Evolutionary conservation across 805 yeast genomes (phyloP), one percentile per base, ranked within the genome.

Genomic region (Danielia oregonensis): DNA sequence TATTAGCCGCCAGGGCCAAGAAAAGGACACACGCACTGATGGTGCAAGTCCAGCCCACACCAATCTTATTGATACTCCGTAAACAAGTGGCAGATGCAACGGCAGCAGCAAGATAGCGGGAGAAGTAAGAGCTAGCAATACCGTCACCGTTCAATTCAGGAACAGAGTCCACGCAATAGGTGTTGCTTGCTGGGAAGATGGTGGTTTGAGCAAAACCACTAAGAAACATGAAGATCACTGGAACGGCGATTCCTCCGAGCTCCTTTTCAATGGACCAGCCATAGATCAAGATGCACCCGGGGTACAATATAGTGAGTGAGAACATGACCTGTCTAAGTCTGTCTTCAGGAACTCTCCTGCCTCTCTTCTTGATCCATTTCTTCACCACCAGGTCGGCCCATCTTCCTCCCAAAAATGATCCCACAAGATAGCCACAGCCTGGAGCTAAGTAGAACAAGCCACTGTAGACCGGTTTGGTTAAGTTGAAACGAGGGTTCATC

Each of bases 81-180:
- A 77, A 55, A 36, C 74, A 69, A 2, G 76, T 62, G 4, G 74
- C 78, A 5, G 77, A 64, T 1, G 74, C 72, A 7, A 76, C 53
- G 2, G 76, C 78, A 10, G 74, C 76, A 5, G 75, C 72, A 1
- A 72, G 37, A 43, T 67, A 75, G 32, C 83, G 54, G 2, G 69
- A 52, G 32, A 72, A 65, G 39, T 77, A 77, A 42, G 76, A 76
- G 7, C 76, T 67, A 0, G 73, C 78, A 26, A 77, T 69, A 1
- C 76, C 80, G 47, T 71, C 81, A 14, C 80, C 78, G 23, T 64
- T 66, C 29, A 76, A 49, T 23, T 71, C 63, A 1, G 80, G 79
- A 68, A 74, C 62, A 4, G 75, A 68, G 44, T 77, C 83, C 16
- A 76, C 74, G 54, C 80, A 74, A 46, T 77, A 77, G 3, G 81